Base-by-base conservation (phyloP, 345 rosid species). In the Ceriops tagal region DNA sequence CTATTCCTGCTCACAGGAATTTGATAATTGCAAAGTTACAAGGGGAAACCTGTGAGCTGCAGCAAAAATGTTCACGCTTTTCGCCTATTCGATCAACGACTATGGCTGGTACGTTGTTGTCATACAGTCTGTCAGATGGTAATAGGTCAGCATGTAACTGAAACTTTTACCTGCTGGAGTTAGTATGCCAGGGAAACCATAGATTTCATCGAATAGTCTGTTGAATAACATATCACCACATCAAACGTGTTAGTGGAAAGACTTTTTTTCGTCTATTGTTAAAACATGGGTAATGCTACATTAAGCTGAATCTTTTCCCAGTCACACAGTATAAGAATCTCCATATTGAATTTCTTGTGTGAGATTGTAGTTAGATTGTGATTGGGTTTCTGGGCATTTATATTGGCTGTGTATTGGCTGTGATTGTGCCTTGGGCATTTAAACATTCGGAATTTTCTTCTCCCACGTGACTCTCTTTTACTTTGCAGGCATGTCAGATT, bases 61-160 rank as follows among this genome's bases (percentile, higher is more conserved):
- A 15, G 62, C 69, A 32, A 58, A 71, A 43, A 19, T 58, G 64
- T 78, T 77, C 76, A 80, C 66, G 53, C 60, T 76, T 51, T 81
- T 69, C 80, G 74, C 85, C 77, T 61, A 79, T 82, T 79, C 79
- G 75, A 71, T 71, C 77, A 66, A 74, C 83, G 71, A 74, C 78
- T 83, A 74, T 76, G 75, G 39, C 71, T 81, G 79, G 84, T 79
- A 81, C 68, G 76, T 79, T 75, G 78, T 72, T 59, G 43, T 68
- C 82, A 82, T 58, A 66, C 51, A 64, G 21, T 70, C 51, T 67
- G 43, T 43, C 66, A 67, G 78, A 10, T 56, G 34, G 55, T 69
- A 66, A 52, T 61, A 28, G 68, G 76, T 73, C 76, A 77, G 78
- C 72, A 53, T 60, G 1, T 11, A 20, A 16, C 53, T 22, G 31